phyloP scores from a whole-genome alignment of 2,329 filamentous ascomycete genomes.

The Penicillium frequentans region DNA sequence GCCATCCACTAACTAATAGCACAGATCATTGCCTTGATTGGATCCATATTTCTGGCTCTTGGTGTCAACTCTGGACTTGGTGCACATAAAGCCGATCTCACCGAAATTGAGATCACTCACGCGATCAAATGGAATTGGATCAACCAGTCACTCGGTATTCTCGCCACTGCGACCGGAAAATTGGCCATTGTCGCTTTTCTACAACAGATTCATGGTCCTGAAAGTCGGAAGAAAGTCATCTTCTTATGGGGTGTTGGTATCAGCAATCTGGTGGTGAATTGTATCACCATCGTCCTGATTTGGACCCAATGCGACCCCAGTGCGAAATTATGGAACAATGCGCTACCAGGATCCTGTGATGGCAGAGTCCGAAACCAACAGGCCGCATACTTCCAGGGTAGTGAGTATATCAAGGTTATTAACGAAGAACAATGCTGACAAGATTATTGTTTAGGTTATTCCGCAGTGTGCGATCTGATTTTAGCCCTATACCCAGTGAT shows the following conservation, averaged over 20 bases:
- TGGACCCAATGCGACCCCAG: slow-evolving; percentile 15
- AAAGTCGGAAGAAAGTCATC: slow-evolving; percentile 7
- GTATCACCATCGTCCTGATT: slow-evolving; percentile 13
- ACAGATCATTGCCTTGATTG: not conserved
- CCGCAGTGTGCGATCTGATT: slow-evolving; percentile 20
- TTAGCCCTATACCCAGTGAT: slow-evolving; percentile 26
- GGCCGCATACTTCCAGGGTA: slow-evolving; percentile 21
- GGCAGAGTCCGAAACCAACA: slow-evolving; percentile 13
- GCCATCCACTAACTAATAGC: not conserved
- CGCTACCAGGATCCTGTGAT: slow-evolving; percentile 10
- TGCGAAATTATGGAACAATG: slow-evolving; percentile 14
- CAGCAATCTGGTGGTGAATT: slow-evolving; percentile 13
- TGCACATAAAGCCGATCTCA: slow-evolving; percentile 2
- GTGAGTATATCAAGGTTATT: slow-evolving; percentile 6
- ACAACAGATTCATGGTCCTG: slow-evolving; percentile 22
- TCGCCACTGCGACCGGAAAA: slow-evolving; percentile 17
- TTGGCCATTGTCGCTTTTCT: slow-evolving; percentile 22
- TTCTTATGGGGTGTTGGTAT: slow-evolving; percentile 12
- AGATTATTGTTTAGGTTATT: slow-evolving; percentile 5
- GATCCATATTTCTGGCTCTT: not conserved
- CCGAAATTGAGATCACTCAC: not conserved
- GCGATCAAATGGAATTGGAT: slow-evolving; percentile 22
- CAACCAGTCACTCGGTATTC: slow-evolving; percentile 18
- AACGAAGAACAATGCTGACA: not conserved
- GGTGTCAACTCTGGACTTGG: slow-evolving; percentile 18